Evolutionary conservation across 2,329 filamentous ascomycete genomes (phyloP).

Genomic region (Ilyonectria destructans): DNA sequence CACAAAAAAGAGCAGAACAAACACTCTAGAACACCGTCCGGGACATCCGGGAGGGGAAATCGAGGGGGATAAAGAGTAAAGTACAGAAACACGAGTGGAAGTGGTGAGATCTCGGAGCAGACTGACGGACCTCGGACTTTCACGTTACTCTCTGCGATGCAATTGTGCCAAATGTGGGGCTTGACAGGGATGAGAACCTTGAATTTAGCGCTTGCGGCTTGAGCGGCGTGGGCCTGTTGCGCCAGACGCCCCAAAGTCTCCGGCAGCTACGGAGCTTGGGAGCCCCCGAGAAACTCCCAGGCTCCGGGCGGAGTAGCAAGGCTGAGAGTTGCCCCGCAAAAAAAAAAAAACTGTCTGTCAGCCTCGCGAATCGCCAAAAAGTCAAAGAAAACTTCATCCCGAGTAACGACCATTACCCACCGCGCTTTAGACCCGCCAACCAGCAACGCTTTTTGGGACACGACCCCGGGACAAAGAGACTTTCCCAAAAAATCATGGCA

Average conservation of each 20-base stretch:
- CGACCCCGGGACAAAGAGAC: background rate
- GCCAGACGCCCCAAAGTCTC: conserved; percentile 8
- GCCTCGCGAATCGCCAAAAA: conserved; percentile 18
- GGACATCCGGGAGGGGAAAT: conserved; percentile 48
- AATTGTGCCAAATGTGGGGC: conserved; percentile 42
- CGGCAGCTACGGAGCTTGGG: background rate
- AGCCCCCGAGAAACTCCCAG: background rate
- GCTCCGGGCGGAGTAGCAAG: conserved; percentile 33
- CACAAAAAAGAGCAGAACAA: conserved; percentile 40
- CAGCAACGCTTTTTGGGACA: conserved; percentile 4
- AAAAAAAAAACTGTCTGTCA: conserved; percentile 39
- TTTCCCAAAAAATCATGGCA: conserved; percentile 71
- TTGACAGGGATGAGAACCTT: conserved; percentile 37
- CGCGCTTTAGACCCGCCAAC: conserved; percentile 2
- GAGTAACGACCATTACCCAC: conserved; percentile 1
- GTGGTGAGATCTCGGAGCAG: conserved; percentile 48
- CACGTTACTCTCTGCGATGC: conserved; percentile 46
- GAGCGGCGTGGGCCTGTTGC: background rate
- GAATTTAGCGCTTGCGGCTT: conserved; percentile 33
- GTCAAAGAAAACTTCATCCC: conserved; percentile 16
- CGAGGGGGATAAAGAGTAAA: conserved; percentile 38
- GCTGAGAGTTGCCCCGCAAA: conserved; percentile 38
- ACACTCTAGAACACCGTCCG: conserved; percentile 51
- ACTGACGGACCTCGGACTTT: conserved; percentile 48
- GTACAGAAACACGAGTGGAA: conserved; percentile 31